Evolutionary conservation across 352 stramenopile genomes (phyloP), one percentile per base, ranked within the genome.

Genomic region (Pythium scleroteichum): DNA sequence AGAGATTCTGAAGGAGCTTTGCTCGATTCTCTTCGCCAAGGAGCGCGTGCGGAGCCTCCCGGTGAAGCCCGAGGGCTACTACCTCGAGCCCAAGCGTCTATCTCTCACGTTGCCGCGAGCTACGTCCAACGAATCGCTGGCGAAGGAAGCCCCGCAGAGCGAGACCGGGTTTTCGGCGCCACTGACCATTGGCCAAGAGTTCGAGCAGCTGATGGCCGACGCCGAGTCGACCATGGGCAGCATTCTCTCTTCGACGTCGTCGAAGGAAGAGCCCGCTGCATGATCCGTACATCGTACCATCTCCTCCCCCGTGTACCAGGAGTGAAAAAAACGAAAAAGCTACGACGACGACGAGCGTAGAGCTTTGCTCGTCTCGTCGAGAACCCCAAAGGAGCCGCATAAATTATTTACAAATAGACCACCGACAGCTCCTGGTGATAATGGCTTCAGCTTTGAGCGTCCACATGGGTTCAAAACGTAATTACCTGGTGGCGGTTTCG

Each of bases 1-100:
- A 48, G 86, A 95, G 57, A 79, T 95, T 29, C 59, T 95, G 3
- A 94, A 94, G 62, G 86, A 95, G 62, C 72, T 95, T 2, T 92
- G 85, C 48, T 91, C 84, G 10, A 72, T 90, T 54, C 65, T 94
- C 2, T 92, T 94, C 50, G 82, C 84, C 1, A 82, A 80, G 23
- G 84, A 93, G 33, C 81, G 81, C 20, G 78, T 92, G 23, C 78
- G 79, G 38, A 87, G 68, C 19, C 64, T 95, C 33, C 86, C 86
- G 7, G 67, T 94, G 27, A 90, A 91, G 56, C 84, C 86, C 1
- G 86, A 94, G 53, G 86, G 85, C 3, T 92, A 87, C 64, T 95
- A 94, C 71, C 72, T 94, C 32, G 79, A 88, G 59, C 75, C 82
- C 0, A 92, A 90, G 59, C 76, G 77, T 14, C 13, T 60, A 14